Conservation (phyloP, 2,329 filamentous ascomycete species). For the Talaromyces sp. region DNA sequence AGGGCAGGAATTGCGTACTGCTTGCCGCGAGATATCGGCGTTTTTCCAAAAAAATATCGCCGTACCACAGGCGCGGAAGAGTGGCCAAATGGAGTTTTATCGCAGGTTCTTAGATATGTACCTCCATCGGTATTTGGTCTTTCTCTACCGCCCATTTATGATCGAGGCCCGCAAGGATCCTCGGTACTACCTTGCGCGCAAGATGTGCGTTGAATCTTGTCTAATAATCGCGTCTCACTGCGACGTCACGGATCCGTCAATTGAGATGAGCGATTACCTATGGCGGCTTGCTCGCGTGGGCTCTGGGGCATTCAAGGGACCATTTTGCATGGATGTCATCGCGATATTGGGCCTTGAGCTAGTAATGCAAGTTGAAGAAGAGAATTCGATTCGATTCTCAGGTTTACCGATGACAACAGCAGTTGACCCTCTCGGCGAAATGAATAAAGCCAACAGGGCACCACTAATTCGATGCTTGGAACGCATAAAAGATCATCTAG, state of each 20-base stretch:
- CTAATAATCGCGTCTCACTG: conserved; percentile 19
- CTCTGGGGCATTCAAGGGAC: conserved; percentile 22
- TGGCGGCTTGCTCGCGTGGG: conserved; percentile 20
- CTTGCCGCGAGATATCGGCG: conserved; percentile 1
- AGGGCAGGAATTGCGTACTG: conserved; percentile 3
- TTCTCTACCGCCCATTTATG: conserved; percentile 16
- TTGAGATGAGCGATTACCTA: conserved; percentile 18
- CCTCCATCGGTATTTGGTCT: conserved; percentile 12
- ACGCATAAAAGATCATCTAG: conserved; percentile 22
- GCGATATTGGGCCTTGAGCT: conserved; percentile 24
- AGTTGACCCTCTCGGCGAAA: conserved; percentile 18
- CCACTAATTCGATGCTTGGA: conserved; percentile 23
- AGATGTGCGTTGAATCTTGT: conserved; percentile 15
- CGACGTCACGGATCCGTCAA: conserved; percentile 15
- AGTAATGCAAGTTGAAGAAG: conserved; percentile 26
- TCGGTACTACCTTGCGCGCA: conserved; percentile 14
- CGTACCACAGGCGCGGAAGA: background rate
- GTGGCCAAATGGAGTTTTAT: conserved; percentile 1
- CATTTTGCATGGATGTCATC: conserved; percentile 25
- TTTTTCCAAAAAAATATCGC: conserved; percentile 3
- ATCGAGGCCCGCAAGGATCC: conserved; percentile 13
- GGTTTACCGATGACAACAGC: background rate
- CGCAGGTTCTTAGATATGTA: conserved; percentile 12
- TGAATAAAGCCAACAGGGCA: conserved; percentile 16
- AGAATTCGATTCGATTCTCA: conserved; percentile 2